Percentiles rank a stretch among this genome's conserved stretches.
These are phyloP conservation scores for Aspergillus transmontanensis DNA, from an alignment of 2,329 filamentous ascomycete genomes.

Conservation along the genomic window DNA sequence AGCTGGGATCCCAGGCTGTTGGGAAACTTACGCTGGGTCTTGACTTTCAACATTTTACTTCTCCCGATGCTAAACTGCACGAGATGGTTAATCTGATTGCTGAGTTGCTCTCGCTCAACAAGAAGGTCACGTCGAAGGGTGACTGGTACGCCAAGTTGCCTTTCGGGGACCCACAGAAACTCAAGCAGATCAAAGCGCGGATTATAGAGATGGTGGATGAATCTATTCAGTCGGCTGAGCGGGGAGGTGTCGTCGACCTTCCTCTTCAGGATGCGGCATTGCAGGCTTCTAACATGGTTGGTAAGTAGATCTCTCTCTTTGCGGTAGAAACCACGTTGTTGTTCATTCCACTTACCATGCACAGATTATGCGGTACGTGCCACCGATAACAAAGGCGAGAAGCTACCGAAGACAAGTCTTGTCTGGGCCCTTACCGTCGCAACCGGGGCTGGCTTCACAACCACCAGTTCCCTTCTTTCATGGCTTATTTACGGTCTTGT, in stretches of 20 bases:
- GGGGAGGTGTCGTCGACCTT: constrained; percentile 30
- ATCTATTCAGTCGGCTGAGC: constrained; percentile 23
- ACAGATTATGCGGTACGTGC: constrained; percentile 46
- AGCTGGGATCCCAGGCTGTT: constrained; percentile 48
- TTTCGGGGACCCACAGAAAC: constrained; percentile 57
- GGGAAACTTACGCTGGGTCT: constrained; percentile 48
- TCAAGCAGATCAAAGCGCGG: constrained; percentile 30
- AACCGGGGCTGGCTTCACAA: constrained; percentile 62
- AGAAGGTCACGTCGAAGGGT: constrained; percentile 58
- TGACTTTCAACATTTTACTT: constrained; percentile 50
- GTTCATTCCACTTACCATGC: not conserved
- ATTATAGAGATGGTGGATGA: constrained; percentile 22
- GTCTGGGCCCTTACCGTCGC: constrained; percentile 51
- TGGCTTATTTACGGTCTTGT: constrained; percentile 60
- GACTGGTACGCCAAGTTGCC: constrained; percentile 60
- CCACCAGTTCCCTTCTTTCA: constrained; percentile 59
- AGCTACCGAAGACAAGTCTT: constrained; percentile 49
- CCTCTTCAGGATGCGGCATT: constrained; percentile 51
- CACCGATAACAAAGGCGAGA: constrained; percentile 56
- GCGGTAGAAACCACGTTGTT: not conserved
- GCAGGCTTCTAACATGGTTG: constrained; percentile 38
- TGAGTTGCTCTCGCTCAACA: constrained; percentile 57
- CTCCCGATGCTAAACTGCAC: constrained; percentile 51
- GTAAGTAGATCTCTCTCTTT: constrained; percentile 20
- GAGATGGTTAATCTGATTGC: constrained; percentile 57